Conservation (phyloP, 805 yeast species). For the Wickerhamiella azymoides region DNA sequence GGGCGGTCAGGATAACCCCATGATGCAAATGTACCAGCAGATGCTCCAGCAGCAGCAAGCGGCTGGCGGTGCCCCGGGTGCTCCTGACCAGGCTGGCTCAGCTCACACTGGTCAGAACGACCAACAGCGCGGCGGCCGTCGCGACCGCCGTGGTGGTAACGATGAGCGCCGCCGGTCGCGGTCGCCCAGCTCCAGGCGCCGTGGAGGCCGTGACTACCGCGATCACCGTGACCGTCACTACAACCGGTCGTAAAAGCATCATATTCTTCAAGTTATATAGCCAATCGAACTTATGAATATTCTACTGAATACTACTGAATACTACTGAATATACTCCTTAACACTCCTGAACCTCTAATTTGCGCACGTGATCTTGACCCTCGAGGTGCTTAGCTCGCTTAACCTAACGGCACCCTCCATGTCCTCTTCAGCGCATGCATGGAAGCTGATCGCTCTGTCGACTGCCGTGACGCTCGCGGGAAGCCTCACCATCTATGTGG, state of each 20-base stretch:
- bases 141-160: constrained; percentile 18
- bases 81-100: neutral
- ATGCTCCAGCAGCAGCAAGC: constrained; percentile 13
- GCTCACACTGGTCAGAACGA: neutral
- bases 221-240: constrained; percentile 18
- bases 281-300: too few relatives aligned
- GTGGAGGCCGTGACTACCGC: constrained; percentile 16
- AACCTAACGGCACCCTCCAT: neutral
- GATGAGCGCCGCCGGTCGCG: constrained; percentile 21
- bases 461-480: constrained; percentile 64
- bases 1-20: constrained; percentile 11
- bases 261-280: too few relatives aligned
- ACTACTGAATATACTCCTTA: too few relatives aligned
- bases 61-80: constrained; percentile 8
- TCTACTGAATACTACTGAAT: too few relatives aligned
- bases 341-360: too few relatives aligned
- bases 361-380: too few relatives aligned
- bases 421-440: constrained; percentile 18
- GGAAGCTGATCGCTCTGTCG: constrained; percentile 51
- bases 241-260: constrained; percentile 9
- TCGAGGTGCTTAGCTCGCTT: too few relatives aligned
- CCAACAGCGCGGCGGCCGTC: constrained; percentile 15
- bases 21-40: constrained; percentile 17
- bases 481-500: constrained; percentile 48
- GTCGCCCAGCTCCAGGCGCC: constrained; percentile 15